phyloP scores from a whole-genome alignment of 2,329 filamentous ascomycete species.

The Botrytis tulipae region DNA sequence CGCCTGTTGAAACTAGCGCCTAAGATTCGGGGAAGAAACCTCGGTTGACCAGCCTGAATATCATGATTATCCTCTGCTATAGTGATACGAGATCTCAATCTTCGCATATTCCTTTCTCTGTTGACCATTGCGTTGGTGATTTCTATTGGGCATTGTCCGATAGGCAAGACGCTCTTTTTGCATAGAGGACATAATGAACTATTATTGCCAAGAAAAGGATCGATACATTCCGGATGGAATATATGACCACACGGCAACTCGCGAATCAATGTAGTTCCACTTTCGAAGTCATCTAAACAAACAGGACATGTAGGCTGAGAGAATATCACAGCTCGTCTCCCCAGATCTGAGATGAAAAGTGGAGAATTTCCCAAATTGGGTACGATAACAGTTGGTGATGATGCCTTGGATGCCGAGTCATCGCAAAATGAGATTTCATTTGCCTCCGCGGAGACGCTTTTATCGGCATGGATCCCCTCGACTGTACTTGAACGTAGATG shows the following conservation, averaged over 20 bases:
- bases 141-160: slow-evolving; percentile 59
- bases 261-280: slow-evolving; percentile 69
- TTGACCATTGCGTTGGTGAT: slow-evolving; percentile 87
- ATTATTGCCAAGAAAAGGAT: slow-evolving; percentile 73
- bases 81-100: slow-evolving; percentile 36
- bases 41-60: slow-evolving; percentile 19
- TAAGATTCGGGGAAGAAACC: slow-evolving; percentile 22
- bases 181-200: slow-evolving; percentile 90
- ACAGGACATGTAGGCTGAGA: slow-evolving; percentile 86
- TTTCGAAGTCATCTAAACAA: slow-evolving; percentile 77
- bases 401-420: not conserved
- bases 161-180: slow-evolving; percentile 77
- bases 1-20: slow-evolving; percentile 21
- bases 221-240: slow-evolving; percentile 89
- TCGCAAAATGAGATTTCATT: not conserved
- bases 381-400: not conserved
- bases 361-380: not conserved
- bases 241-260: slow-evolving; percentile 90
- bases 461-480: not conserved
- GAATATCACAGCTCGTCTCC: slow-evolving; percentile 46
- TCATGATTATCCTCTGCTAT: slow-evolving; percentile 25
- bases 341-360: not conserved
- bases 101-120: slow-evolving; percentile 68
- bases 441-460: not conserved
- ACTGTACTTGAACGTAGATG: slow-evolving; percentile 10